phyloP scores from a whole-genome alignment of 257 asterid genomes.

The Petrea volubilis region DNA sequence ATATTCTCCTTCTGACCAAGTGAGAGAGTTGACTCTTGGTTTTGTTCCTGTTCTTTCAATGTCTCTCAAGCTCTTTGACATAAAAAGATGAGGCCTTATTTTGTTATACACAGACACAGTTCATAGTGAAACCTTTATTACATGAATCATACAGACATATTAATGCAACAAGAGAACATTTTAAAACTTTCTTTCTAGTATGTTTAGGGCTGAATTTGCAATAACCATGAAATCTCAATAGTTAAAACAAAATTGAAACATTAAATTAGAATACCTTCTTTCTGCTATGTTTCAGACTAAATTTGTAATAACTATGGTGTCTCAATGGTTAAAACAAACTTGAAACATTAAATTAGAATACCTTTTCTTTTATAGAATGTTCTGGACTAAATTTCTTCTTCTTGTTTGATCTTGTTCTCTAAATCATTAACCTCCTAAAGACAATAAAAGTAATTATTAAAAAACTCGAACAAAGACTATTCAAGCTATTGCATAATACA shows the following conservation, averaged over 20 bases:
- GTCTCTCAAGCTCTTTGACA: slow-evolving; percentile 69
- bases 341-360: slow-evolving; percentile 9
- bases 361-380: no score
- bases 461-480: neutral
- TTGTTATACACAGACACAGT: neutral
- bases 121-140: neutral
- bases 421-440: slow-evolving; percentile 61
- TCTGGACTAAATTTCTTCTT: slow-evolving; percentile 50
- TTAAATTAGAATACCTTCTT: slow-evolving; percentile 52
- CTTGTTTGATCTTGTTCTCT: slow-evolving; percentile 72
- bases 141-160: neutral
- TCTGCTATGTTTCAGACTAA: slow-evolving; percentile 52
- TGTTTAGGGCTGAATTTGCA: no score
- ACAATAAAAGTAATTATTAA: neutral
- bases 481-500: neutral
- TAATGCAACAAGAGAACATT: neutral
- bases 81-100: slow-evolving; percentile 30
- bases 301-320: no score
- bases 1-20: slow-evolving; percentile 56
- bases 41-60: slow-evolving; percentile 53
- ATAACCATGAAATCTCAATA: neutral
- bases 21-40: slow-evolving; percentile 38
- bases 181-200: slow-evolving; percentile 49
- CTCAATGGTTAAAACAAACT: neutral
- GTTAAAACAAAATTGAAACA: neutral